Conservation (phyloP, 2,329 filamentous ascomycete species). For the Fusarium drepaniforme region DNA sequence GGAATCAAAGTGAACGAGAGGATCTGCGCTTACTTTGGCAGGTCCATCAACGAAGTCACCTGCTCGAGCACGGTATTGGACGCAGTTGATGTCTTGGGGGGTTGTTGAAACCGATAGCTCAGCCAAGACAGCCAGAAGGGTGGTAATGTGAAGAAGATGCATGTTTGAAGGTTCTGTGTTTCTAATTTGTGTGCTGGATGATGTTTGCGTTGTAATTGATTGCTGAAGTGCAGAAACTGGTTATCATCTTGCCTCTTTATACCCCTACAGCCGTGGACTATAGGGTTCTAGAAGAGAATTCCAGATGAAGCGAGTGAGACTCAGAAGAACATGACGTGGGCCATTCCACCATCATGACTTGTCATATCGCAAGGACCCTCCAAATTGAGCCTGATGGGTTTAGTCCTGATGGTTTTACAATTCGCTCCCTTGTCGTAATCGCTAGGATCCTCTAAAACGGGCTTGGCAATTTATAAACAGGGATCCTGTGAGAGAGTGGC, state of each 20-base stretch:
- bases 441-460: not conserved
- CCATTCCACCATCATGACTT: not conserved
- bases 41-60: not conserved
- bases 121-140: not conserved
- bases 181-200: not conserved
- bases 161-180: not conserved
- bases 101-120: not conserved
- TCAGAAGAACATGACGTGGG: not conserved
- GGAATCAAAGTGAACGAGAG: constrained; percentile 17
- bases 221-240: not conserved
- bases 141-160: not conserved
- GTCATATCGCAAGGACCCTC: not conserved
- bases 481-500: not conserved
- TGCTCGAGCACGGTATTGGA: not conserved
- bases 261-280: not conserved
- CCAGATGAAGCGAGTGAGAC: not conserved
- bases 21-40: constrained; percentile 7
- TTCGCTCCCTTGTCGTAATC: not conserved
- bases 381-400: not conserved
- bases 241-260: not conserved
- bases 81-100: not conserved
- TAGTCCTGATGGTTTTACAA: not conserved
- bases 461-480: not conserved
- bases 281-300: not conserved
- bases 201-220: not conserved